Percentiles rank a stretch among this genome's conserved stretches.
Evolutionary conservation across 306 rosid species (phyloP).

Genomic region (Calophaca sinica): DNA sequence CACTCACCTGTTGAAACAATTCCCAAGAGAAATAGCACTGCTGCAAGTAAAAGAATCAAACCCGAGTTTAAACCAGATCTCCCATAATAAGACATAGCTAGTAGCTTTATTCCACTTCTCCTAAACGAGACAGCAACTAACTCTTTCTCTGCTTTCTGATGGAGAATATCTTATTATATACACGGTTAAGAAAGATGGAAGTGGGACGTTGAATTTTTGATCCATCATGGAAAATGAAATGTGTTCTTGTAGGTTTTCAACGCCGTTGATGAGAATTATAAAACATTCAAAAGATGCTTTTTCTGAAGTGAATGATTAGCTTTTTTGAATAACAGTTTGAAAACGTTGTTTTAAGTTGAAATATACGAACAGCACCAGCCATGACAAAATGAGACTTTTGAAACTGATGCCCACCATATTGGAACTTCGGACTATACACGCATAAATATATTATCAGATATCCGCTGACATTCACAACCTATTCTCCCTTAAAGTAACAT

Average conservation of each 20-base stretch:
- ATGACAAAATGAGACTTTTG: conserved; percentile 17
- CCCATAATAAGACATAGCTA: conserved; percentile 45
- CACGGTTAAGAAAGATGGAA: not conserved
- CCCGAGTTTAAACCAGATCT: conserved; percentile 30
- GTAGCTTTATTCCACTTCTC: conserved; percentile 4
- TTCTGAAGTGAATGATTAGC: conserved; percentile 8
- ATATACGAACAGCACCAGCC: conserved; percentile 34
- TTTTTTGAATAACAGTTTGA: conserved; percentile 37
- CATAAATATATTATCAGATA: no score
- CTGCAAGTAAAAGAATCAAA: conserved; percentile 42
- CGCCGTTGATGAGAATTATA: conserved; percentile 14
- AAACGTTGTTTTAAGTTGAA: conserved; percentile 38
- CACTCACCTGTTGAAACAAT: conserved; percentile 51
- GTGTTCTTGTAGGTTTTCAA: conserved; percentile 36
- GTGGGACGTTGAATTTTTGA: conserved; percentile 41
- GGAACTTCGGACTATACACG: no score
- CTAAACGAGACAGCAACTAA: not conserved
- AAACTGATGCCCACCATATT: not conserved
- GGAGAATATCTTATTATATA: conserved; percentile 29
- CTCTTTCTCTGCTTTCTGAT: conserved; percentile 9
- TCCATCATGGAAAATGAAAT: not conserved
- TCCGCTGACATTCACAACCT: no score
- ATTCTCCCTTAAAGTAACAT: no score
- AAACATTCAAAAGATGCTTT: conserved; percentile 8
- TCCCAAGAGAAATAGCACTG: conserved; percentile 33